These are phyloP conservation scores for Staphylotrichum tortipilum DNA, from an alignment of 495 filamentous ascomycete species.

Conservation along the genomic window DNA sequence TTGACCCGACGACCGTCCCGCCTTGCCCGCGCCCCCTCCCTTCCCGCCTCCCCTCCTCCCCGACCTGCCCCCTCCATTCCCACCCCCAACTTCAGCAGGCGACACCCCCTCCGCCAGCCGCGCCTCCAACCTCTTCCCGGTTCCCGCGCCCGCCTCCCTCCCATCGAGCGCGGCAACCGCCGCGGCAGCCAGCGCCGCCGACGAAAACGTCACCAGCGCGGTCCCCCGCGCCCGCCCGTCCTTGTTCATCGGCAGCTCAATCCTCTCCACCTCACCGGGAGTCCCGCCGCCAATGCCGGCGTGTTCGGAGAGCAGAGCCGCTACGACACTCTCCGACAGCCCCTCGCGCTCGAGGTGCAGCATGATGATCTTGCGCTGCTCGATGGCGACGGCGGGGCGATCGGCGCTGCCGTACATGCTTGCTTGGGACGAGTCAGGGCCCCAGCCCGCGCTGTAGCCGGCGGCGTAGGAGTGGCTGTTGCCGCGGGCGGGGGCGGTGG, in stretches of 20 bases:
- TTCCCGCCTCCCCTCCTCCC: neutral
- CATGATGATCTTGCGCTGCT: slow-evolving; percentile 12
- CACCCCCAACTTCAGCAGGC: neutral
- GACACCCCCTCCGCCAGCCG: slow-evolving; percentile 1
- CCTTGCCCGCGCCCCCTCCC: neutral
- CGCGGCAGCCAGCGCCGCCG: neutral
- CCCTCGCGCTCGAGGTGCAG: neutral
- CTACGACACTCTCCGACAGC: neutral
- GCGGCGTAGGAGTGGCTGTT: neutral
- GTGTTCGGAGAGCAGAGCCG: neutral
- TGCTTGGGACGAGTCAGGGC: neutral
- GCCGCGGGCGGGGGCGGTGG: neutral
- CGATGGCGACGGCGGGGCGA: neutral
- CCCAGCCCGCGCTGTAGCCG: neutral
- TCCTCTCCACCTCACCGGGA: slow-evolving; percentile 4
- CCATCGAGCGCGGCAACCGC: slow-evolving; percentile 4
- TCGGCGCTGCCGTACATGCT: neutral
- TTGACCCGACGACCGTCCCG: no score
- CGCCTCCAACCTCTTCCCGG: neutral
- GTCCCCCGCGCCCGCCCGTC: slow-evolving; percentile 4
- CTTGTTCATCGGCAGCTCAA: slow-evolving; percentile 2
- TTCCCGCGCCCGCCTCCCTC: neutral
- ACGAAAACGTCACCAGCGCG: slow-evolving; percentile 7
- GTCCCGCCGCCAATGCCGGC: neutral
- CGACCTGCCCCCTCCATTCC: neutral